Percentiles rank a stretch among this genome's conserved stretches.
phyloP scores from a whole-genome alignment of 2,329 filamentous ascomycete species.

The Calonectria ilicicola region DNA sequence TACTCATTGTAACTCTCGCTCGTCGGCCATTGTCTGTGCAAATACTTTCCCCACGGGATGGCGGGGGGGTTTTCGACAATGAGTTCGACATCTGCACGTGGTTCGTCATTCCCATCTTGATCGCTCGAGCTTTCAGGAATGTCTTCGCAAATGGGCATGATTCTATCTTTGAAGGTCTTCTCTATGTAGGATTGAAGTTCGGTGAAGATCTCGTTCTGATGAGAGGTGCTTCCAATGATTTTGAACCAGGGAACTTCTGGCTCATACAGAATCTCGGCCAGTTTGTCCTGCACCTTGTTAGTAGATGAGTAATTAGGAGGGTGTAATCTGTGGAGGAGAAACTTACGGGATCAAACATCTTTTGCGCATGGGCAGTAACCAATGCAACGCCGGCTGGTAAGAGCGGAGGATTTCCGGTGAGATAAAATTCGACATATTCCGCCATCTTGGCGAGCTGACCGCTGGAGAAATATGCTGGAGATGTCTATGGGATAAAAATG shows the following conservation, averaged over 20 bases:
- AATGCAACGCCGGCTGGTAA: conserved; percentile 44
- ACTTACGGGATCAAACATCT: conserved; percentile 28
- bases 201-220: conserved; percentile 27
- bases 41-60: conserved; percentile 38
- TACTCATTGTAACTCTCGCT: conserved; percentile 29
- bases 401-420: conserved; percentile 50
- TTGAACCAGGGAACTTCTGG: conserved; percentile 52
- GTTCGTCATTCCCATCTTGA: not conserved
- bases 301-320: not conserved
- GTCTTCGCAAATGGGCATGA: conserved; percentile 20
- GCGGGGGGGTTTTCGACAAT: conserved; percentile 31
- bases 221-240: conserved; percentile 31
- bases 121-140: not conserved
- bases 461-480: not conserved
- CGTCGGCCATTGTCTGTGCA: not conserved
- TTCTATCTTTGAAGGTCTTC: conserved; percentile 34
- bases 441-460: conserved; percentile 22
- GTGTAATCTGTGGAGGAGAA: not conserved
- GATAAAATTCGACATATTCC: conserved; percentile 47
- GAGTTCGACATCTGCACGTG: conserved; percentile 35
- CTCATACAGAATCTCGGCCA: conserved; percentile 51
- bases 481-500: not conserved
- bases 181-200: conserved; percentile 38
- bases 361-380: conserved; percentile 32
- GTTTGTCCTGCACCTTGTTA: conserved; percentile 10